A percentile compares a stretch with the other conserved stretches of the same genome.
These are phyloP conservation scores for Coemansia sp. DNA, from an alignment of 192 early-diverging fungal genomes.

Conservation along the genomic window DNA sequence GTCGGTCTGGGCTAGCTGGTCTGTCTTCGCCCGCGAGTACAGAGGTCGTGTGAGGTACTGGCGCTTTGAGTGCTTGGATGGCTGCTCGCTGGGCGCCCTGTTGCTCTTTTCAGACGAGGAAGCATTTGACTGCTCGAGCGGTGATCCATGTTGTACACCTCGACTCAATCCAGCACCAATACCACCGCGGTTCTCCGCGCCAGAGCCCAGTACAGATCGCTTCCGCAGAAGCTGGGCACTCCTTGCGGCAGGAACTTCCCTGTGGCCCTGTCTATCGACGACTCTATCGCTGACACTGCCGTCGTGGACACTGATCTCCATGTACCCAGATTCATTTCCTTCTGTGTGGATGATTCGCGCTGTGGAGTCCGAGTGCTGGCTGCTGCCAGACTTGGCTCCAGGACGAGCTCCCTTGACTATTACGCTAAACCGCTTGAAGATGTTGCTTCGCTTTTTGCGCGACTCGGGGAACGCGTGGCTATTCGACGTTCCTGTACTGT, in stretches of 20 bases:
- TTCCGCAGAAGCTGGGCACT: neutral
- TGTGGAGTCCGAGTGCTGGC: constrained; percentile 15
- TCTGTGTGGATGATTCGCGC: constrained; percentile 41
- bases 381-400: constrained; percentile 9
- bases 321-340: constrained; percentile 34
- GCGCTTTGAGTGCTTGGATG: constrained; percentile 9
- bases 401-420: constrained; percentile 42
- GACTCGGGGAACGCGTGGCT: constrained; percentile 9
- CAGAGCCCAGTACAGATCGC: neutral
- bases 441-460: constrained; percentile 36
- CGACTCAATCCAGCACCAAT: neutral
- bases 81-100: neutral
- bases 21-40: neutral
- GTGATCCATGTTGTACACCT: neutral
- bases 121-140: neutral
- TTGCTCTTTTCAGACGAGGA: neutral
- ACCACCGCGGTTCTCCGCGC: neutral
- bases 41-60: constrained; percentile 38
- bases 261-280: neutral
- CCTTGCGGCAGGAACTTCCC: neutral
- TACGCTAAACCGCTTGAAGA: constrained; percentile 47
- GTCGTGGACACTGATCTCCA: constrained; percentile 41
- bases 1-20: neutral
- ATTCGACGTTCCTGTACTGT: neutral
- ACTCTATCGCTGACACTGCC: constrained; percentile 6